Evolutionary conservation across 75 land plant genomes (phyloP).

Genomic region (Adiantum capillusveneris): DNA sequence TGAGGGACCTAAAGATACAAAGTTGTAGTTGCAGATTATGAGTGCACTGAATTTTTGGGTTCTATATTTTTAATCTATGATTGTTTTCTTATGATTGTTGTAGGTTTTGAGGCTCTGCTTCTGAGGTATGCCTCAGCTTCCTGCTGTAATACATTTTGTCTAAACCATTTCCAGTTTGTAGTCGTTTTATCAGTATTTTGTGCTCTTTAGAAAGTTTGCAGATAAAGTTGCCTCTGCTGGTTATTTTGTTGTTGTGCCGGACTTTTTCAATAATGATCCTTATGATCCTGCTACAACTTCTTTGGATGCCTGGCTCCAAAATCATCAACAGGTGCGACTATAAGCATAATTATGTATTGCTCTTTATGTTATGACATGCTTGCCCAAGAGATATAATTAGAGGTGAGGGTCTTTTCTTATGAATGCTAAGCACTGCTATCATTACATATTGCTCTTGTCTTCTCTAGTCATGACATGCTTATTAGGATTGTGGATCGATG

Average conservation of each 20-base stretch:
- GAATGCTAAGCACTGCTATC: neutral
- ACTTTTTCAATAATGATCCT: conserved; percentile 19
- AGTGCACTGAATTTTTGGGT: too few species aligned
- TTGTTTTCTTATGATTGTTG: too few species aligned
- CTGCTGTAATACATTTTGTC: neutral
- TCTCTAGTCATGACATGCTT: too few species aligned
- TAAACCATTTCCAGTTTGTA: neutral
- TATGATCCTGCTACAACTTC: neutral
- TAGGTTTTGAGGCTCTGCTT: neutral
- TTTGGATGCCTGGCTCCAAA: conserved; percentile 8
- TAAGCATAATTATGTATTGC: too few species aligned
- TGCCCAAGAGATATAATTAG: neutral
- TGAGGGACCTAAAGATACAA: too few species aligned
- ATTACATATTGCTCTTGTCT: too few species aligned
- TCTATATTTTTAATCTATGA: too few species aligned
- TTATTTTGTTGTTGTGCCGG: conserved; percentile 29
- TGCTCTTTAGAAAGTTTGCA: conserved; percentile 24
- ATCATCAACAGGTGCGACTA: conserved; percentile 7
- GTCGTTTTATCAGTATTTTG: neutral
- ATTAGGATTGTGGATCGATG: too few species aligned
- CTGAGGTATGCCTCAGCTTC: neutral
- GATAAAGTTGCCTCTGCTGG: conserved; percentile 31
- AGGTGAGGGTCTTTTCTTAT: too few species aligned
- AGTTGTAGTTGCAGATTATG: too few species aligned
- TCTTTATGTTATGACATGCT: too few species aligned